Evolutionary conservation across 2,329 filamentous ascomycete genomes (phyloP).

Genomic region (Alternaria hordeiaustralica): DNA sequence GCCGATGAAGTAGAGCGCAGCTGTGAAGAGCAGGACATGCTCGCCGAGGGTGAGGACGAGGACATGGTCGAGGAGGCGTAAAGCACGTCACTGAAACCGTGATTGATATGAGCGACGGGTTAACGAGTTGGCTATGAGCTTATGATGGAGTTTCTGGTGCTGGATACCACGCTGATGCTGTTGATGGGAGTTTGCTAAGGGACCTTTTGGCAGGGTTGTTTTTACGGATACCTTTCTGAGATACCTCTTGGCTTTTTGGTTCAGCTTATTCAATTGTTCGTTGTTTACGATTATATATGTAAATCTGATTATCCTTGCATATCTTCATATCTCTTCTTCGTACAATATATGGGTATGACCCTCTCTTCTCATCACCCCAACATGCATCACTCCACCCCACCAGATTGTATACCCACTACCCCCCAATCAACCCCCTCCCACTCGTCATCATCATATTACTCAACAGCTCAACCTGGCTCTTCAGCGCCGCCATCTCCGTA

Average conservation of each 20-base stretch:
- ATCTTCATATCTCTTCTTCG: background rate
- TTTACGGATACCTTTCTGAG: conserved; percentile 8
- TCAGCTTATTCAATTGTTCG: background rate
- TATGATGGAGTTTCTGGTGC: conserved; percentile 4
- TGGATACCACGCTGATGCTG: background rate
- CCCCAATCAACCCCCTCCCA: conserved; percentile 5
- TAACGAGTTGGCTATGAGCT: conserved; percentile 1
- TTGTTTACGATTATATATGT: conserved; percentile 3
- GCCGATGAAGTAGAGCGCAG: conserved; percentile 83
- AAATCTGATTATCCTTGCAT: conserved; percentile 3
- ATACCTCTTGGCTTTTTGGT: conserved; percentile 7
- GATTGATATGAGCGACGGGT: background rate
- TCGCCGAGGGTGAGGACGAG: conserved; percentile 38
- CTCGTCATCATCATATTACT: conserved; percentile 31
- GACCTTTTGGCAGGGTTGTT: background rate
- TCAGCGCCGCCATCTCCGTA: conserved; percentile 33
- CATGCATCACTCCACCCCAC: background rate
- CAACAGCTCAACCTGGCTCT: conserved; percentile 36
- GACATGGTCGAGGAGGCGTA: conserved; percentile 5
- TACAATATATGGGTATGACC: background rate
- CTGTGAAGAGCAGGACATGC: conserved; percentile 57
- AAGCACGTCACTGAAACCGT: background rate
- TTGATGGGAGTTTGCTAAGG: background rate
- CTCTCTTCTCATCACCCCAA: background rate
- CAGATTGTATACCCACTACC: background rate